phyloP scores from a whole-genome alignment of 2,329 filamentous ascomycete species.

The Arthrobotrys pseudoclavata region DNA sequence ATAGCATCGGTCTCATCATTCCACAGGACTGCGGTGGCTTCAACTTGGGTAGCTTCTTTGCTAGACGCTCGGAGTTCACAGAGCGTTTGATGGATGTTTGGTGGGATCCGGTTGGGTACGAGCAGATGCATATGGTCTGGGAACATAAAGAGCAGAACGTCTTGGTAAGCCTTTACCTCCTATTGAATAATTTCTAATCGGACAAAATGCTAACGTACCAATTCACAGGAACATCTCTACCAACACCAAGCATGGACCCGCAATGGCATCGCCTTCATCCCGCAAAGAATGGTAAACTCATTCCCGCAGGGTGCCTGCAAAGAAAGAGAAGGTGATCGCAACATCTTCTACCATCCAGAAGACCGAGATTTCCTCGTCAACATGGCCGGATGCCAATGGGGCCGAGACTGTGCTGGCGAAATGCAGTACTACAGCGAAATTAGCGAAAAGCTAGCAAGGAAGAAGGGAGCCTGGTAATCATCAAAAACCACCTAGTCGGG shows the following conservation, averaged over 20 bases:
- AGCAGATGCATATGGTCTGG: slow-evolving; percentile 99
- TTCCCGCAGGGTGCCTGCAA: slow-evolving; percentile 92
- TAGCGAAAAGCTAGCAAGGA: slow-evolving; percentile 89
- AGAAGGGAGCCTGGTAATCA: slow-evolving; percentile 78
- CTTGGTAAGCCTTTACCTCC: slow-evolving; percentile 67
- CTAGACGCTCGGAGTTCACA: slow-evolving; percentile 86
- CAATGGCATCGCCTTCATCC: slow-evolving; percentile 86
- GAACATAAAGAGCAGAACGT: slow-evolving; percentile 99
- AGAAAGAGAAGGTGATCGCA: slow-evolving; percentile 79
- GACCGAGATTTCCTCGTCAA: slow-evolving; percentile 96
- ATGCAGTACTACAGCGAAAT: slow-evolving; percentile 96
- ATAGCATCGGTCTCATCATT: slow-evolving; percentile 87
- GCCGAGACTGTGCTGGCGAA: slow-evolving; percentile 96
- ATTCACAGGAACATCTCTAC: slow-evolving; percentile 82
- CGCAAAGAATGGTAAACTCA: slow-evolving; percentile 92
- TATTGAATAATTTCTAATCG: not conserved
- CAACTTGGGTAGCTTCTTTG: slow-evolving; percentile 95
- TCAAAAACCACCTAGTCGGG: not conserved
- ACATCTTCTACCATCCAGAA: slow-evolving; percentile 85
- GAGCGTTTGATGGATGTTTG: slow-evolving; percentile 93
- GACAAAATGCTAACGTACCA: slow-evolving; percentile 10
- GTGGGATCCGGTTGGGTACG: slow-evolving; percentile 98
- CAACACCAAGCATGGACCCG: slow-evolving; percentile 91
- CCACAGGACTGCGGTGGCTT: slow-evolving; percentile 96
- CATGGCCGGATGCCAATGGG: slow-evolving; percentile 98